Evolutionary conservation across 805 yeast species (phyloP).

Genomic region (Sugiyamaella lignohabitans): DNA sequence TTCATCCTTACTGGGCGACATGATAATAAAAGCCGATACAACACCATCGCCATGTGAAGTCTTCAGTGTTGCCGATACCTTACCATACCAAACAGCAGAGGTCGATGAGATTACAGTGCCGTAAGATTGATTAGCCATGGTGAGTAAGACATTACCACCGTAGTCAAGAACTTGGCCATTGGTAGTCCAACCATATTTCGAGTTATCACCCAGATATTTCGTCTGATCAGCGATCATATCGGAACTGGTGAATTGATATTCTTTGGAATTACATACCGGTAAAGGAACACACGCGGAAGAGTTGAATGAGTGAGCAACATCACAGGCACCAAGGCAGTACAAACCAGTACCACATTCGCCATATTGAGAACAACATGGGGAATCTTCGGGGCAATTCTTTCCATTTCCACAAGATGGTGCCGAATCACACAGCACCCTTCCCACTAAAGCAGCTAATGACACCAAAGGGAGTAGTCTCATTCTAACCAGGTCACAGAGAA

Average conservation of each 20-base stretch:
- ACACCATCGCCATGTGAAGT: constrained; percentile 76
- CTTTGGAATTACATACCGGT: constrained; percentile 57
- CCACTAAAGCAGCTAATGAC: too few relatives aligned
- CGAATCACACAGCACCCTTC: too few relatives aligned
- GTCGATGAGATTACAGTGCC: constrained; percentile 83
- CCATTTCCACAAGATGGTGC: constrained; percentile 57
- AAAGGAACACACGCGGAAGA: constrained; percentile 73
- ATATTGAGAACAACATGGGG: constrained; percentile 83
- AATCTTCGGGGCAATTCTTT: constrained; percentile 59
- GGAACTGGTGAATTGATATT: constrained; percentile 23
- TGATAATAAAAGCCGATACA: constrained; percentile 71
- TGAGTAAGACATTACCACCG: constrained; percentile 54
- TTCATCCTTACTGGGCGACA: constrained; percentile 84
- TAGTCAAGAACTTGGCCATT: constrained; percentile 43
- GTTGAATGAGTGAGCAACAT: constrained; percentile 61
- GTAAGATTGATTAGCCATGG: constrained; percentile 71
- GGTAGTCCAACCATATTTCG: constrained; percentile 63
- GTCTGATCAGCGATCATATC: constrained; percentile 33
- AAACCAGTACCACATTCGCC: constrained; percentile 77
- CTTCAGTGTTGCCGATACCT: constrained; percentile 59
- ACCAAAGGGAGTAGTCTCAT: too few relatives aligned
- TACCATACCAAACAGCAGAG: constrained; percentile 82
- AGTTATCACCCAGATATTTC: constrained; percentile 66
- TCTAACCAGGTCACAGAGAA: too few relatives aligned
- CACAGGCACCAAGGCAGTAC: constrained; percentile 82